These are phyloP conservation scores for Fusarium sp. DNA, from an alignment of 2,329 filamentous ascomycete species.

Conservation along the genomic window DNA sequence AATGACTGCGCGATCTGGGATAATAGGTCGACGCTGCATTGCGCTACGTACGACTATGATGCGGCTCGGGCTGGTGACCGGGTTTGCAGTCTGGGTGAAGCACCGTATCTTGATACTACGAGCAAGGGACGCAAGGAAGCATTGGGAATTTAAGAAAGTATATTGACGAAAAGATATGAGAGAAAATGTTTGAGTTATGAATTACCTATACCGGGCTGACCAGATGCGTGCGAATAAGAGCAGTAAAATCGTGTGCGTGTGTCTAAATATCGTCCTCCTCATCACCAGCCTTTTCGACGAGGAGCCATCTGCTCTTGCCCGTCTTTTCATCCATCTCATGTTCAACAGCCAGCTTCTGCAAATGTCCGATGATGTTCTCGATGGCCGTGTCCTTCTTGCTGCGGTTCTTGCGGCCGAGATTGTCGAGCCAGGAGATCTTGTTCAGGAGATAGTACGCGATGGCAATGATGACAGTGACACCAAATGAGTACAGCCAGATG, in stretches of 20 bases:
- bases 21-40: conserved; percentile 64
- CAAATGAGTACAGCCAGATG: conserved; percentile 30
- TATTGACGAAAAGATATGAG: neutral
- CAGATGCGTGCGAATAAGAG: neutral
- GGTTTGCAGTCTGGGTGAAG: conserved; percentile 57
- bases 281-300: conserved; percentile 20
- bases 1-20: conserved; percentile 75
- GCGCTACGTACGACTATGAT: conserved; percentile 72
- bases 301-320: conserved; percentile 16
- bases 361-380: conserved; percentile 21
- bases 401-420: conserved; percentile 24
- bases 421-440: conserved; percentile 28
- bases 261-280: conserved; percentile 31
- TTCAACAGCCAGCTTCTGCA: conserved; percentile 30
- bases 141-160: conserved; percentile 32
- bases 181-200: neutral
- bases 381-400: conserved; percentile 26
- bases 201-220: neutral
- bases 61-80: conserved; percentile 57
- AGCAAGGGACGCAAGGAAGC: conserved; percentile 55
- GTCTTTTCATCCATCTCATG: conserved; percentile 33
- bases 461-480: conserved; percentile 24
- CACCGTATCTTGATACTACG: conserved; percentile 54
- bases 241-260: neutral
- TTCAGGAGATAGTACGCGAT: conserved; percentile 29